phyloP scores from a whole-genome alignment of 768 basidiomycete species.

The Lactifluus pinguis region DNA sequence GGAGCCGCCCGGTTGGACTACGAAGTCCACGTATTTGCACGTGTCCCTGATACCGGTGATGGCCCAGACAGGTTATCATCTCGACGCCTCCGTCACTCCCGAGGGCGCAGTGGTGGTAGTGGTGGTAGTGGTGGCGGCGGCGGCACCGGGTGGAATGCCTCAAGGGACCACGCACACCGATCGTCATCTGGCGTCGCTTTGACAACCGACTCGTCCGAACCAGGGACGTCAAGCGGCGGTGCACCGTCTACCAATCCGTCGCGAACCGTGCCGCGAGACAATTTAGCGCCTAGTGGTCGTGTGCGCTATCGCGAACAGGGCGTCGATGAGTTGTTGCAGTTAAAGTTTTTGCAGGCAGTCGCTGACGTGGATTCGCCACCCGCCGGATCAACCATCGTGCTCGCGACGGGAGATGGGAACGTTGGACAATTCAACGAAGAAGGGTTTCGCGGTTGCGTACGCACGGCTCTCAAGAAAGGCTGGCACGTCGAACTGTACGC shows the following conservation, averaged over 20 bases:
- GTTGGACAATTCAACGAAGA: slow-evolving; percentile 88
- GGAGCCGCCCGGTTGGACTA: slow-evolving; percentile 66
- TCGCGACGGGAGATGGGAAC: slow-evolving; percentile 92
- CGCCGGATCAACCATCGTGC: slow-evolving; percentile 65
- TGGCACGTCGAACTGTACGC: slow-evolving; percentile 95
- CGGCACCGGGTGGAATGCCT: slow-evolving; percentile 9
- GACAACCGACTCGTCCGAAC: slow-evolving; percentile 28
- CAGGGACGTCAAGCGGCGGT: slow-evolving; percentile 17
- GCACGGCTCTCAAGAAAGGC: slow-evolving; percentile 77
- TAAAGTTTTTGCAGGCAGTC: slow-evolving; percentile 85
- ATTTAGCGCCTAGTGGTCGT: slow-evolving; percentile 26
- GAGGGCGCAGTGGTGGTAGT: slow-evolving; percentile 2
- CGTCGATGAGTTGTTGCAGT: slow-evolving; percentile 88
- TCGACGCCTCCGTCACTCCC: slow-evolving; percentile 24
- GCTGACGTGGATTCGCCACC: slow-evolving; percentile 60
- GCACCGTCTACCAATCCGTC: slow-evolving; percentile 17
- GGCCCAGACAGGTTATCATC: slow-evolving; percentile 45
- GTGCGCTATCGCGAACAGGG: slow-evolving; percentile 81
- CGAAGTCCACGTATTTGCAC: slow-evolving; percentile 57
- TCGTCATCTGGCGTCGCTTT: slow-evolving; percentile 18
- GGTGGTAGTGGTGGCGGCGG: slow-evolving; percentile 8
- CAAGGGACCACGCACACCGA: slow-evolving; percentile 22
- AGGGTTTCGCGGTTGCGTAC: slow-evolving; percentile 83
- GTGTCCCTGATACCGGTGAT: slow-evolving; percentile 61
- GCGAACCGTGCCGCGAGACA: slow-evolving; percentile 11